A percentile compares a stretch with the other conserved stretches of the same genome.
Conservation (phyloP, 106 monocot species). For the Dendrobium huoshanense region DNA sequence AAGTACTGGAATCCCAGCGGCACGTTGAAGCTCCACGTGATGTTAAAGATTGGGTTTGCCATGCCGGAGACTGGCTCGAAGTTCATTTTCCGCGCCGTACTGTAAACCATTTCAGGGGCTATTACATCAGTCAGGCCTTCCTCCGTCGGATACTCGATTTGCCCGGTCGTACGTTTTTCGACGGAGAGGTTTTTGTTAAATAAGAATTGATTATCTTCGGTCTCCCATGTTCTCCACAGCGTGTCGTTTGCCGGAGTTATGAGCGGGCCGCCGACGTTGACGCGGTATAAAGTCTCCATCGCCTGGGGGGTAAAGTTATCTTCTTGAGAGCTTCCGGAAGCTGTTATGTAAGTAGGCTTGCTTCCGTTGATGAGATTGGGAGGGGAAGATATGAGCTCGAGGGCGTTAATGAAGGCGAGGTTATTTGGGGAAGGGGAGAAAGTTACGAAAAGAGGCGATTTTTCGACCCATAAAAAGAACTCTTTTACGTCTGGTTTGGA, state of each 20-base stretch:
- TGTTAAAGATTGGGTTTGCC: conserved; percentile 23
- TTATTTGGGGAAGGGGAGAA: conserved; percentile 22
- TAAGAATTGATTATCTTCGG: conserved; percentile 33
- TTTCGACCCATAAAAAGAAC: conserved; percentile 31
- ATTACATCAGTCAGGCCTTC: not conserved
- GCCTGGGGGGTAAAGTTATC: conserved; percentile 9
- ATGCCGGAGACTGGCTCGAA: not conserved
- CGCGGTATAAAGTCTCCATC: conserved; percentile 38
- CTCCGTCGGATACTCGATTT: not conserved
- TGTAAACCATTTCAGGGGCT: conserved; percentile 45
- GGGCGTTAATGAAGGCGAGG: conserved; percentile 48
- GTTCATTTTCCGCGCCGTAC: conserved; percentile 32
- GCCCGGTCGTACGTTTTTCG: not conserved
- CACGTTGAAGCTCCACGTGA: conserved; percentile 51
- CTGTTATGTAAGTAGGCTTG: not conserved
- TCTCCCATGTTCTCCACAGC: conserved; percentile 55
- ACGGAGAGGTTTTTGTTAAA: not conserved
- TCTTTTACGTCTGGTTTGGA: conserved; percentile 24
- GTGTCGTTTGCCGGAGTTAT: conserved; percentile 45
- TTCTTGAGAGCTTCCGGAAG: not conserved
- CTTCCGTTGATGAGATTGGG: conserved; percentile 14
- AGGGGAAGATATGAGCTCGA: conserved; percentile 55
- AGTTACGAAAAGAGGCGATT: conserved; percentile 17
- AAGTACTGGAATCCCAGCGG: conserved; percentile 19
- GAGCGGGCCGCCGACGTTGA: conserved; percentile 46